Base-by-base conservation (phyloP, 441 rosid species). In the Eutrema salsugineum region DNA sequence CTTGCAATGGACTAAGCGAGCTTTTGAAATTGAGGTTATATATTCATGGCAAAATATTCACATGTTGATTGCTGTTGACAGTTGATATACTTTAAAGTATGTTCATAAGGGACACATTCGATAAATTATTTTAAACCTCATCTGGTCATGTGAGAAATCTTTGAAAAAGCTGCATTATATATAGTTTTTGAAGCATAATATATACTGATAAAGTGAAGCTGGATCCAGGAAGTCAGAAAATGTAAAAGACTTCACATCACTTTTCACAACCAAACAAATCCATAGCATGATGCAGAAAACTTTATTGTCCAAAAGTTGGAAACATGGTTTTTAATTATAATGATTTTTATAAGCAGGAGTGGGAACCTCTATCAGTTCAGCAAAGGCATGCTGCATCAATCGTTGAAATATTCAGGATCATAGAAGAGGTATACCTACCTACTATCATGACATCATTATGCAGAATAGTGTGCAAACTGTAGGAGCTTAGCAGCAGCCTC, bases 361-460 rank as follows among this genome's bases (percentile, higher is more conserved):
- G 99, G 99, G 97, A 91, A 83, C 94, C 99, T 73, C 78, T 96
- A 68, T 96, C 99, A 68, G 83, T 77, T 81, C 97, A 93, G 68
- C 97, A 96, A 73, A 89, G 85, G 64, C 97, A 91, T 75, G 93
- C 97, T 39, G 84, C 90, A 73, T 96, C 99, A 40, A 81, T 90
- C 71, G 83, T 96, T 63, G 99, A 96, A 86, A 93, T 96, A 77
- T 96, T 96, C 75, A 91, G 99, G 85, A 96, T 96, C 28, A 78
- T 96, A 66, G 99, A 96, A 82, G 98, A 96, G 99, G 99, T 96
- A 84, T 46, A 62, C 42, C 9, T 47, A 32, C 36, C 36, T 55
- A 46, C 46, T 46, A 33, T 30, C 47, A 38, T 71, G 60, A 60
- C 58, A 51, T 36, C 38, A 36, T 51, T 66, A 27, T 24, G 33